Percentiles rank a stretch among this genome's conserved stretches.
Conservation (phyloP, 371 early-diverging fungal species). For the Rhizopus sp. region DNA sequence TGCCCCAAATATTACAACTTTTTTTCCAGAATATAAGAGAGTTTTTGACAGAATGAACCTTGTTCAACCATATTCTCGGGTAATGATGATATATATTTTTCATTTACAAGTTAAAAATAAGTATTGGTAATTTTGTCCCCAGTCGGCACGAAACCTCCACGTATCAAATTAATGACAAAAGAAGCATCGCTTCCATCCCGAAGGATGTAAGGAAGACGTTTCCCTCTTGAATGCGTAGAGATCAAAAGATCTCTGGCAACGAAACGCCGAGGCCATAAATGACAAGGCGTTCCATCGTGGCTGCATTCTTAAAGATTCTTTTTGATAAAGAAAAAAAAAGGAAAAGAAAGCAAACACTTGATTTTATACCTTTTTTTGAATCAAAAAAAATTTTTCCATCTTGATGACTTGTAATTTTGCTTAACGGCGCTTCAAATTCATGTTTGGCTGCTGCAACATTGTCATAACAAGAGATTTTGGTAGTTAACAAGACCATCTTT, state of each 20-base stretch:
- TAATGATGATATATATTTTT: too few species aligned
- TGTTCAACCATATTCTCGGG: too few species aligned
- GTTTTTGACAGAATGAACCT: too few species aligned
- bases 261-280: slow-evolving; percentile 23
- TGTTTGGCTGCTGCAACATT: too few species aligned
- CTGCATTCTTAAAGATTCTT: slow-evolving; percentile 23
- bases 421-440: too few species aligned
- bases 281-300: slow-evolving; percentile 31
- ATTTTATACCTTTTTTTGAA: slow-evolving; percentile 19
- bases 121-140: neutral
- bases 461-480: too few species aligned
- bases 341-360: neutral
- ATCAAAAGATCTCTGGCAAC: slow-evolving; percentile 35
- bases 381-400: slow-evolving; percentile 5
- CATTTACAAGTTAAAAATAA: too few species aligned
- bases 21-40: too few species aligned
- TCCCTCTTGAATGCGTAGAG: slow-evolving; percentile 28
- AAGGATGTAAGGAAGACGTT: slow-evolving; percentile 22
- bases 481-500: neutral
- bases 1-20: too few species aligned
- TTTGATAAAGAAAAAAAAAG: slow-evolving; percentile 28
- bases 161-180: neutral
- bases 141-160: neutral
- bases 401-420: neutral
- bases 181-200: slow-evolving; percentile 16